Base-by-base conservation (phyloP, 768 basidiomycete genomes). In the Lactarius evosmus region DNA sequence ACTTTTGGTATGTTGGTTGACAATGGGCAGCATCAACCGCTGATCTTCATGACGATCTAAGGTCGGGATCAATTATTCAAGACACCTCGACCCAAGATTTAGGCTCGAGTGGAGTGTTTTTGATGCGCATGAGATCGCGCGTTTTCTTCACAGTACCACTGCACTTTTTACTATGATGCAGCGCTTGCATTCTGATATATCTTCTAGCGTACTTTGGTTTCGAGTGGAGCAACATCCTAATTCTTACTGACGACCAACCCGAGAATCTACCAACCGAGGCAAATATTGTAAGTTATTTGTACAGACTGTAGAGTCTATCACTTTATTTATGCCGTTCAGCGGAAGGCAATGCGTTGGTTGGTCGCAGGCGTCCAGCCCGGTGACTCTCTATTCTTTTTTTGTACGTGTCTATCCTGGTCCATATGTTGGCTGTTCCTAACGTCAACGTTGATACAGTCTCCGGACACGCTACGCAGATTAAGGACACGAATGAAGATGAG, bases 61-160 rank as follows among this genome's bases (percentile, higher is more conserved):
- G 60, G 41, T 61, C 14, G 60, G 60, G 40, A 54, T 19, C 52
- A 61, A 61, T 27, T 61, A 53, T 22, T 14, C 17, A 3, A 2
- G 1, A 2, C 52, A 61, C 12, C 22, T 4, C 16, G 11, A 33
- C 32, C 29, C 16, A n/a, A 1, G 1, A 4, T 33, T 44, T 9
- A 8, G 30, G 29, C 29, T 61, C 17, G 7, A 16, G 22, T 1
- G 4, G 6, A 17, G 40, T 22, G 6, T 12, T 9, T 9, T 12
- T 16, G 60, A 61, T 16, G 60, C 60, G 1, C 19, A 44, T 27
- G 8, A 6, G 8, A 54, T 54, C 19, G 52, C 60, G 12, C 30
- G 7, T 17, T 61, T 54, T 27, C 52, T 61, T 27, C 3, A n/a
- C 9, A 16, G 60, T 61, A 61, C 52, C 11, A 16, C 6, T 1